Evolutionary conservation across 148 eudicot species (phyloP).

Genomic region (Silene uniflora): DNA sequence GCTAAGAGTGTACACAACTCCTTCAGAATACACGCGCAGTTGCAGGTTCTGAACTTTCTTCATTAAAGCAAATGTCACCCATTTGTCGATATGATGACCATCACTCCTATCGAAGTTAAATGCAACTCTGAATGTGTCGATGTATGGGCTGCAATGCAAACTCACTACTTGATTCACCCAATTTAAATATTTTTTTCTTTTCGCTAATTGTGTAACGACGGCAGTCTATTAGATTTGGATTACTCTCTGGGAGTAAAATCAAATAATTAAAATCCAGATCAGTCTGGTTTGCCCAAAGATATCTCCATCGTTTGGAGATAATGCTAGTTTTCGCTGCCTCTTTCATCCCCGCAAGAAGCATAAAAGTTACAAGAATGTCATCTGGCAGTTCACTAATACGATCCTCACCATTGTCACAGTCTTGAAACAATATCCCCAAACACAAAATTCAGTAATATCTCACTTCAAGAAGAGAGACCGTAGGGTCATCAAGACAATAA

Average conservation of each 20-base stretch:
- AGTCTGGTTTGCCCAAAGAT: not conserved
- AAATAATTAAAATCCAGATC: not conserved
- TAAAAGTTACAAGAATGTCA: slow-evolving; percentile 4
- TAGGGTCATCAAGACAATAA: no score
- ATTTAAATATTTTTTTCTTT: not conserved
- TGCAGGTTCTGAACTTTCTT: slow-evolving; percentile 15
- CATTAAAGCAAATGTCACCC: slow-evolving; percentile 13
- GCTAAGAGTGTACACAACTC: not conserved
- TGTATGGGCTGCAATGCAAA: slow-evolving; percentile 10
- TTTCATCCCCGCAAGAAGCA: not conserved
- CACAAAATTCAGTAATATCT: no score
- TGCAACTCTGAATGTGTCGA: slow-evolving; percentile 6
- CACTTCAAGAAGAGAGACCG: no score
- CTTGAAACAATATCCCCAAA: not conserved
- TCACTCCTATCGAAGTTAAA: not conserved
- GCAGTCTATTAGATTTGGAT: not conserved
- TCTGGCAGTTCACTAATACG: slow-evolving; percentile 5
- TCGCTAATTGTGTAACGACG: no score
- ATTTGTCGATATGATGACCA: not conserved
- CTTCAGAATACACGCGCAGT: not conserved
- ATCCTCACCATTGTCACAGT: not conserved
- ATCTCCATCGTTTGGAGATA: slow-evolving; percentile 16
- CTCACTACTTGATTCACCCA: slow-evolving; percentile 7
- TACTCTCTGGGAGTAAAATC: not conserved
- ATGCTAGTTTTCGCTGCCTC: slow-evolving; percentile 10